Evolutionary conservation across 2,329 filamentous ascomycete genomes (phyloP), one percentile per base, ranked within the genome.

Genomic region (Parafenestella ontariensis): DNA sequence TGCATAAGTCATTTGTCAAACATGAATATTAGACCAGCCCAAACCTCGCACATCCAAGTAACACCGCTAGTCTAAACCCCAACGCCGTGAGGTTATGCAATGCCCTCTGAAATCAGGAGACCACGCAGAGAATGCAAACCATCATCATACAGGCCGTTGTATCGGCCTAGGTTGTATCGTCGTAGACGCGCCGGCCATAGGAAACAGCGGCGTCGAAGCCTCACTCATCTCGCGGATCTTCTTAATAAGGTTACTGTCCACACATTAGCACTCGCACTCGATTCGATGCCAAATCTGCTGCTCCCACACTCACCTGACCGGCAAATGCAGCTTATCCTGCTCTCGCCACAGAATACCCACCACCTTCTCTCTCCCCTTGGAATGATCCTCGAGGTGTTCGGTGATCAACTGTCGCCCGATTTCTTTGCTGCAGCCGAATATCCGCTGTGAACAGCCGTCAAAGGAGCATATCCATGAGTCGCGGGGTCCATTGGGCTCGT

Each of bases 401-500:
- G 78, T 79, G 41, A 91, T 88, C 9, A 84, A 75, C 4, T 79
- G 75, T 54, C 85, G 82, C 21, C 84, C 84, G 0, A 81, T 78
- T 3, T 81, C 74, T 37, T 83, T 79, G 40, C 85, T 82, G n/a
- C 85, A 85, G 2, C 81, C 82, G 56, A 87, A 87, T 10, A 91
- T 85, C 36, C 87, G 80, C 62, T 87, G 87, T 33, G 77, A 77
- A 65, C 89, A 92, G 21, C 83, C 86, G 10, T 86, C 83, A 56
- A 88, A 81, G 4, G 83, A 82, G 65, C 89, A 92, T 1, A 77
- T 78, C 88, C 89, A 92, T 0, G 85, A 86, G 48, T 87, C 83
- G 54, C 86, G 81, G 0, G 85, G 83, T 0, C 85, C 87, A 29
- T 80, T 76, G 2, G 77, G 47, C 34, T 67, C 59, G 52, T 71